phyloP scores from a whole-genome alignment of 805 yeast genomes.

The Starmerella ratchasimensis region DNA sequence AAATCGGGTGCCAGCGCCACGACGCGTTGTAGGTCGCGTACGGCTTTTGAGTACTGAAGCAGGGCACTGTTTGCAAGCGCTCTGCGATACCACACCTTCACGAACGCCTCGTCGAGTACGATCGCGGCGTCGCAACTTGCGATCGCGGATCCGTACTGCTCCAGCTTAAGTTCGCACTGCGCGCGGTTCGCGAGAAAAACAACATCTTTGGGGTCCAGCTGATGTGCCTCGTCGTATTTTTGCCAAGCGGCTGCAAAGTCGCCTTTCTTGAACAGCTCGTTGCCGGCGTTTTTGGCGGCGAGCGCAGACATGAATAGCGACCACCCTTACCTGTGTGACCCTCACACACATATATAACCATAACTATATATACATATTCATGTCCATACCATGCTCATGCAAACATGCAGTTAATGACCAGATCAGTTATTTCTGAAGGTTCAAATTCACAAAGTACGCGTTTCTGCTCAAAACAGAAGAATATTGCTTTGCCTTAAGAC shows the following conservation, averaged over 20 bases:
- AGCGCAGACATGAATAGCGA: not conserved
- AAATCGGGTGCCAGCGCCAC: conserved; percentile 55
- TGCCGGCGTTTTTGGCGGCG: conserved; percentile 49
- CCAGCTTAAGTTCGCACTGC: conserved; percentile 73
- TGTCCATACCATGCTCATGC: too few species aligned
- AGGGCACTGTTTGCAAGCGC: conserved; percentile 72
- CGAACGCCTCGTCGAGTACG: conserved; percentile 46
- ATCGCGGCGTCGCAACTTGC: conserved; percentile 66
- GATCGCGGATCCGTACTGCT: conserved; percentile 74
- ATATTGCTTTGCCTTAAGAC: too few species aligned
- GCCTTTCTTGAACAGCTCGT: conserved; percentile 46
- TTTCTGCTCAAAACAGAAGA: too few species aligned
- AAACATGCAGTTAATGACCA: too few species aligned
- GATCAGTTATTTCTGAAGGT: too few species aligned
- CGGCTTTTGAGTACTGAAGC: conserved; percentile 60
- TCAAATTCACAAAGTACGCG: too few species aligned
- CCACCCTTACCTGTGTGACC: not conserved
- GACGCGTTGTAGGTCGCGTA: conserved; percentile 51
- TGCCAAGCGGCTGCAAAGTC: conserved; percentile 51
- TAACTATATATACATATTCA: too few species aligned
- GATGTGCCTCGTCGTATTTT: conserved; percentile 59
- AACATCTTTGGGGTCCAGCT: conserved; percentile 42
- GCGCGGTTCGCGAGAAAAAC: conserved; percentile 76
- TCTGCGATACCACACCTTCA: conserved; percentile 76
- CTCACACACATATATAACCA: not conserved